phyloP scores from a whole-genome alignment of 768 basidiomycete genomes.

The Amanita brunnescens region DNA sequence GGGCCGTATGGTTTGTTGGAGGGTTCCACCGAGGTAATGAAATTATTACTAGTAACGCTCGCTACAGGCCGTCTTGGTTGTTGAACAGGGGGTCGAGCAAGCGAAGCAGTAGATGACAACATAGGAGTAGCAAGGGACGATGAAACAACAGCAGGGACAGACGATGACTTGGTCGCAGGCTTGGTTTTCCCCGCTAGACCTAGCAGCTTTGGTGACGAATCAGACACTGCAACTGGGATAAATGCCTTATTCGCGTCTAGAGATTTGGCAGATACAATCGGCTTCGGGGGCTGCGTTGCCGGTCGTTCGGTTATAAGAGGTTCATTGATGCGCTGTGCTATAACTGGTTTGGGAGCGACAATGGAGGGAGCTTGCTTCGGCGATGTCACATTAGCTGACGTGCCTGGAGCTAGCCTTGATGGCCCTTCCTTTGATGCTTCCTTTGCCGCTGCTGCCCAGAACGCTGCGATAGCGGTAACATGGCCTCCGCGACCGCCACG shows the following conservation, averaged over 20 bases:
- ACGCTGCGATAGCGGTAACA: constrained; percentile 62
- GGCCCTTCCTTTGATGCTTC: background rate
- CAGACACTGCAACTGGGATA: background rate
- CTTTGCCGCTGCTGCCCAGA: constrained; percentile 55
- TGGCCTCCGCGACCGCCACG: constrained; percentile 70
- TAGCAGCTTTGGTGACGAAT: constrained; percentile 8
- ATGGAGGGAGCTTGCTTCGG: background rate
- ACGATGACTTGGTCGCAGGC: constrained; percentile 48
- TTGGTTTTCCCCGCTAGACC: constrained; percentile 16
- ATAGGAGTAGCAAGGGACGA: constrained; percentile 68
- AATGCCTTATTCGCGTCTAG: background rate
- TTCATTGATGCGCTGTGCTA: background rate
- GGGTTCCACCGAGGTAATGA: background rate
- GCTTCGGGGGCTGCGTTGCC: background rate
- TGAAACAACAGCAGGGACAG: constrained; percentile 60
- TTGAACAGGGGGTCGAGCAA: constrained; percentile 38
- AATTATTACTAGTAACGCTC: background rate
- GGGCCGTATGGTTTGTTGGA: constrained; percentile 5
- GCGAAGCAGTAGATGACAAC: constrained; percentile 68
- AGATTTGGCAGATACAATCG: background rate
- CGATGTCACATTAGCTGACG: background rate
- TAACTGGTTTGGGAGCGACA: background rate
- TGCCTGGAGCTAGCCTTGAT: background rate
- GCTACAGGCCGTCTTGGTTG: background rate
- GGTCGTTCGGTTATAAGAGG: background rate